Conservation (phyloP, 2,329 filamentous ascomycete species). For the Penicillium sp. region DNA sequence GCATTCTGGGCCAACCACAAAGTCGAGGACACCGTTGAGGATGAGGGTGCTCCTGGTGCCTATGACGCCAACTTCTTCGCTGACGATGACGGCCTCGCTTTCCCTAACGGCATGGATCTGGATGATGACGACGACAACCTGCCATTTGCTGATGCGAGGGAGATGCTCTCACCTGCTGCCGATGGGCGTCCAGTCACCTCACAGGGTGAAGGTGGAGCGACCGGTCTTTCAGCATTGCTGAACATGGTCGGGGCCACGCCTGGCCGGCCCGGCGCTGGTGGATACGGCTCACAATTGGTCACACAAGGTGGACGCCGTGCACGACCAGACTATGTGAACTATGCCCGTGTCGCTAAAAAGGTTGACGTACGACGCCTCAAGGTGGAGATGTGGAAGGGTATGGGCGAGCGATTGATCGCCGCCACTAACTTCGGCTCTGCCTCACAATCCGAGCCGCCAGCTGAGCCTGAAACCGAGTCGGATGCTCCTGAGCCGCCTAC, state of each 20-base stretch:
- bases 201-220: conserved; percentile 34
- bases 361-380: conserved; percentile 64
- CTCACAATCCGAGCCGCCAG: conserved; percentile 20
- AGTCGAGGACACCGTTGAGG: conserved; percentile 56
- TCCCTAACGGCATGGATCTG: conserved; percentile 46
- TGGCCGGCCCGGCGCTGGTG: conserved; percentile 45
- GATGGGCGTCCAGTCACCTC: conserved; percentile 34
- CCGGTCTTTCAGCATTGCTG: conserved; percentile 39
- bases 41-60: conserved; percentile 66
- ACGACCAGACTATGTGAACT: conserved; percentile 64
- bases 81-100: conserved; percentile 62
- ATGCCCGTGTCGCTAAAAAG: conserved; percentile 65
- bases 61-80: conserved; percentile 96
- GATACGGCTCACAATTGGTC: conserved; percentile 62
- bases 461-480: conserved; percentile 24
- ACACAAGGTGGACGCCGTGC: conserved; percentile 58
- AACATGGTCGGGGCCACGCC: conserved; percentile 41
- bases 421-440: conserved; percentile 34
- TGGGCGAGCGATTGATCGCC: conserved; percentile 48
- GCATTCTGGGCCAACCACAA: conserved; percentile 80
- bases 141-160: conserved; percentile 50
- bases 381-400: conserved; percentile 64
- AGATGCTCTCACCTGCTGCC: conserved; percentile 45
- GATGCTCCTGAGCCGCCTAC: conserved; percentile 35
- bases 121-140: conserved; percentile 50